Conservation (phyloP, 2,329 filamentous ascomycete species). For the Fusarium napiforme region DNA sequence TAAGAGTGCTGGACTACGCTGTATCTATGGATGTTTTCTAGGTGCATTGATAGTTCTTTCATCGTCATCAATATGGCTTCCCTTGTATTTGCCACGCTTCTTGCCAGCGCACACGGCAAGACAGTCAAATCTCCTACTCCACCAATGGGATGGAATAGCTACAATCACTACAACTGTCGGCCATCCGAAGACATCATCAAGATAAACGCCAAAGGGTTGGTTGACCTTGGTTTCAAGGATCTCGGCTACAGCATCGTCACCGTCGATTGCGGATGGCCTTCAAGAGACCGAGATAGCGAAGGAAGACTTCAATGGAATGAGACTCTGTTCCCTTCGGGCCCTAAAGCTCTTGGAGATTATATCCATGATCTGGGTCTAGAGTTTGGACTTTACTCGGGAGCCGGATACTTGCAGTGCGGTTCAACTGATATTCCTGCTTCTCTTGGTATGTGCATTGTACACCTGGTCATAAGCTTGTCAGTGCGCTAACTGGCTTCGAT, state of each 20-base stretch:
- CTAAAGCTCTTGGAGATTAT: conserved; percentile 60
- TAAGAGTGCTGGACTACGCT: background rate
- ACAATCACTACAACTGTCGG: conserved; percentile 57
- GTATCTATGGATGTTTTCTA: too few relatives aligned
- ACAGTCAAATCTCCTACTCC: conserved; percentile 48
- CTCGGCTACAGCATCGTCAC: conserved; percentile 67
- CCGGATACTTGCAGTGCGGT: conserved; percentile 58
- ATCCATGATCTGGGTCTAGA: conserved; percentile 60
- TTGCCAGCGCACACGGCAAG: conserved; percentile 8
- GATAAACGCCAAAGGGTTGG: conserved; percentile 63
- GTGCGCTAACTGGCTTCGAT: accelerated
- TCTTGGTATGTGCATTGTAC: conserved; percentile 48
- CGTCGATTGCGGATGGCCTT: conserved; percentile 68
- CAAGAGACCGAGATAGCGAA: conserved; percentile 52
- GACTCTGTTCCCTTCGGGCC: conserved; percentile 61
- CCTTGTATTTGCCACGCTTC: conserved; percentile 5
- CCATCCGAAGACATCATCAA: conserved; percentile 38
- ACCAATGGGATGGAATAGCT: conserved; percentile 68
- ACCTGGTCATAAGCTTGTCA: accelerated
- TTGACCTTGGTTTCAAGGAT: conserved; percentile 61
- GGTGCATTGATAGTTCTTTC: background rate
- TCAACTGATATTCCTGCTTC: conserved; percentile 56
- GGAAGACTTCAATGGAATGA: conserved; percentile 62
- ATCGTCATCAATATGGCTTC: conserved; percentile 1
- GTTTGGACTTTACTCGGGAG: conserved; percentile 66